phyloP scores from a whole-genome alignment of 306 rosid species.

The Fragaria vesca region DNA sequence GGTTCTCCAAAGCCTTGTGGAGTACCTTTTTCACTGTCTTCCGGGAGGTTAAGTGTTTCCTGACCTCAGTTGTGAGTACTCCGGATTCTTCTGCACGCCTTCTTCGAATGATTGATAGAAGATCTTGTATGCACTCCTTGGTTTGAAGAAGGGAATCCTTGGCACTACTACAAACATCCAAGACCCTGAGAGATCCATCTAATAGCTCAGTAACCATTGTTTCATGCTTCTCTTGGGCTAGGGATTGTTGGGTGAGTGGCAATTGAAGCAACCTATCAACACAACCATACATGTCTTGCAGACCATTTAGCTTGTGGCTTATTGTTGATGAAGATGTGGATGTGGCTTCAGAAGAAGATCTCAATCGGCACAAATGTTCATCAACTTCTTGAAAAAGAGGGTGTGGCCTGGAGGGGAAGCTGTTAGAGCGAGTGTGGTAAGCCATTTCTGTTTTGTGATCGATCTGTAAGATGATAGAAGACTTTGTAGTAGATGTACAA shows the following conservation, averaged over 20 bases:
- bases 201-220: constrained; percentile 28
- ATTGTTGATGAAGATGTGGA: constrained; percentile 21
- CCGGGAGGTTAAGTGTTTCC: constrained; percentile 26
- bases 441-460: constrained; percentile 9
- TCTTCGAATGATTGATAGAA: constrained; percentile 29
- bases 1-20: constrained; percentile 14
- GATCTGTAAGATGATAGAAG: neutral
- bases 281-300: constrained; percentile 37
- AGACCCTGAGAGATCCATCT: constrained; percentile 31
- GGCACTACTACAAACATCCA: constrained; percentile 30
- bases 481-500: neutral
- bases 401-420: constrained; percentile 44
- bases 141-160: constrained; percentile 30
- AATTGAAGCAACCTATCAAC: constrained; percentile 35
- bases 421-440: constrained; percentile 41
- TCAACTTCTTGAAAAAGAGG: constrained; percentile 32
- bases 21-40: constrained; percentile 26
- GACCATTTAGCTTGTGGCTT: constrained; percentile 29
- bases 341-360: constrained; percentile 15
- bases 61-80: constrained; percentile 17
- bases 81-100: neutral
- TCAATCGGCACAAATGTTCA: constrained; percentile 32
- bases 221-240: constrained; percentile 18
- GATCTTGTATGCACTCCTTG: constrained; percentile 24
- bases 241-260: constrained; percentile 37